Conservation (phyloP, 2,329 filamentous ascomycete genomes). For the Colletotrichum gloeosporioides region DNA sequence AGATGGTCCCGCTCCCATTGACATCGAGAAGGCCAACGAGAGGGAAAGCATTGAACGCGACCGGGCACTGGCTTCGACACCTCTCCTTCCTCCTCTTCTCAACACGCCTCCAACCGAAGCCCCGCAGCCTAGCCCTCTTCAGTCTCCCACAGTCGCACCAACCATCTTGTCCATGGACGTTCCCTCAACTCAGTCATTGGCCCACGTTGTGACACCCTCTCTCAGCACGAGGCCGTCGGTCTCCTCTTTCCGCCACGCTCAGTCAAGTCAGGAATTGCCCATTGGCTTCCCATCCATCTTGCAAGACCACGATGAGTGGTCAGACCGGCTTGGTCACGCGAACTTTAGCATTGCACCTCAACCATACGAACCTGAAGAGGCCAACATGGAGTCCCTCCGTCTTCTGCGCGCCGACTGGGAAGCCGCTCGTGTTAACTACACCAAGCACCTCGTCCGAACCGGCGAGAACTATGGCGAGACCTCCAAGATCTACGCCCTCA, state of each 20-base stretch:
- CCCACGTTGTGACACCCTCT: conserved; percentile 65
- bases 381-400: conserved; percentile 62
- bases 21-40: conserved; percentile 57
- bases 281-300: conserved; percentile 68
- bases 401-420: conserved; percentile 83
- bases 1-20: conserved; percentile 50
- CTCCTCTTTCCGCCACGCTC: conserved; percentile 59
- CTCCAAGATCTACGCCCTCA: conserved; percentile 85
- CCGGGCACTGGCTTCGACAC: conserved; percentile 74
- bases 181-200: conserved; percentile 42
- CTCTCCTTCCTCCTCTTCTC: conserved; percentile 83
- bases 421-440: conserved; percentile 81
- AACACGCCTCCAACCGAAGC: conserved; percentile 61
- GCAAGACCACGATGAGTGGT: conserved; percentile 81
- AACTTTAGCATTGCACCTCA: conserved; percentile 89
- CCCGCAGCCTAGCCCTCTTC: conserved; percentile 78
- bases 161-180: conserved; percentile 44
- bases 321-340: conserved; percentile 83
- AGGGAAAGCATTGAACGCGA: conserved; percentile 60
- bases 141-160: conserved; percentile 82
- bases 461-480: conserved; percentile 91
- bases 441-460: conserved; percentile 85
- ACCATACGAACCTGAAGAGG: conserved; percentile 74
- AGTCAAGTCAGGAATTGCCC: conserved; percentile 46
- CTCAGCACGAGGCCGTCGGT: conserved; percentile 69